These are phyloP conservation scores for Cyberlindnera petersonii DNA, from an alignment of 805 yeast genomes.

Conservation along the genomic window DNA sequence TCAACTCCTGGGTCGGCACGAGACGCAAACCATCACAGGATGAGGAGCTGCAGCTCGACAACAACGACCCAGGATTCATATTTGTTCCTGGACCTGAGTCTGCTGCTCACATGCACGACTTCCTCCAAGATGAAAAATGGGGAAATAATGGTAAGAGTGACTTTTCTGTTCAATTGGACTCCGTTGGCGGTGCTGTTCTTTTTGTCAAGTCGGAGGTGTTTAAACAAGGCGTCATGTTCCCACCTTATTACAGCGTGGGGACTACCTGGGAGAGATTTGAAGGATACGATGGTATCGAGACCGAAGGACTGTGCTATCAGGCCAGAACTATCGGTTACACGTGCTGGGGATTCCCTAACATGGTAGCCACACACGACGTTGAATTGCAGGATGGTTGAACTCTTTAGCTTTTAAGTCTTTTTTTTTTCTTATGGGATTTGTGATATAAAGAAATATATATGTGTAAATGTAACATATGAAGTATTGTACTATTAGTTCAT, in stretches of 20 bases:
- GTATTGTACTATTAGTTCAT: too few species aligned
- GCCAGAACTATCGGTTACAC: constrained; percentile 42
- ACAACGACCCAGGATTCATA: constrained; percentile 19
- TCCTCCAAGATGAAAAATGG: constrained; percentile 10
- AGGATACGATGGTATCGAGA: constrained; percentile 53
- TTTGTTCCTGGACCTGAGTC: constrained; percentile 28
- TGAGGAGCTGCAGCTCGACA: constrained; percentile 15
- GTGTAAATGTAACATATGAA: too few species aligned
- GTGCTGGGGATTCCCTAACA: constrained; percentile 49
- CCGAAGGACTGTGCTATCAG: constrained; percentile 49
- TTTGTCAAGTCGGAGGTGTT: constrained; percentile 40
- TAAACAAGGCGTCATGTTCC: constrained; percentile 44
- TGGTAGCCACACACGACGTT: constrained; percentile 37
- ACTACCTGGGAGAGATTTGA: constrained; percentile 41
- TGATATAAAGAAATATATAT: too few species aligned
- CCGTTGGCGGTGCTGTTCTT: constrained; percentile 51
- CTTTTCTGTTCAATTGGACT: constrained; percentile 34
- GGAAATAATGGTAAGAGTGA: constrained; percentile 10
- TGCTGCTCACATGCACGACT: constrained; percentile 23
- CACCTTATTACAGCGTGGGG: constrained; percentile 43
- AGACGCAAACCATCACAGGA: constrained; percentile 28
- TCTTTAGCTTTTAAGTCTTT: too few species aligned
- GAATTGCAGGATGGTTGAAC: constrained; percentile 10
- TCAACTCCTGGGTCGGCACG: constrained; percentile 34
- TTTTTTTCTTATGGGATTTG: too few species aligned